Conservation (phyloP, 257 asterid genomes). For the Petunia secreta region DNA sequence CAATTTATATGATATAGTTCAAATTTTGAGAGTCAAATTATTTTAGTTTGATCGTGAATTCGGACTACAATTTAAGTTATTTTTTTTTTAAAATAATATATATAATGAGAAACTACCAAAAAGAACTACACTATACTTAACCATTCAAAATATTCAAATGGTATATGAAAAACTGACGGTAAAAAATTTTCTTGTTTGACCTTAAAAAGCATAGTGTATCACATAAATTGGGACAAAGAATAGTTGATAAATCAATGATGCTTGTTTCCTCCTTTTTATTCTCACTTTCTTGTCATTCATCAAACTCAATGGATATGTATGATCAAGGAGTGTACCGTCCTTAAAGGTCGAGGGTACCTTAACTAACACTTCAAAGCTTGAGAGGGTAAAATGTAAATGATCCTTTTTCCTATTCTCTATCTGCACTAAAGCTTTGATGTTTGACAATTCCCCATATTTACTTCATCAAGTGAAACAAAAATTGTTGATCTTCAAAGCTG, state of each 20-base stretch:
- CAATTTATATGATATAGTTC: too few species aligned
- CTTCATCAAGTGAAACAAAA: neutral
- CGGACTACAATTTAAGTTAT: too few species aligned
- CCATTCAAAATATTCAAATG: too few species aligned
- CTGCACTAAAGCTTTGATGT: neutral
- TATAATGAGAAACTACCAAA: too few species aligned
- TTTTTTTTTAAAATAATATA: too few species aligned
- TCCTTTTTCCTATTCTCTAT: neutral
- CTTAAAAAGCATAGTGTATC: too few species aligned
- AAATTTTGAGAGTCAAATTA: too few species aligned
- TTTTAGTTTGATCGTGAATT: too few species aligned
- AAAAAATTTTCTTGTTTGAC: too few species aligned
- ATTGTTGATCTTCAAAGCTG: neutral
- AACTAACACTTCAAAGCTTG: neutral
- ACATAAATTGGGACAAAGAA: too few species aligned
- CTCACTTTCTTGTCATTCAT: neutral
- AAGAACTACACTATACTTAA: too few species aligned
- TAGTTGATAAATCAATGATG: neutral
- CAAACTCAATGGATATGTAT: neutral
- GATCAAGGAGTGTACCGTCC: neutral
- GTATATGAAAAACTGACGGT: too few species aligned
- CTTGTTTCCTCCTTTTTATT: neutral
- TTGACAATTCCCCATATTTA: constrained; percentile 17
- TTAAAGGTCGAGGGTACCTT: neutral
- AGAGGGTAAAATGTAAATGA: neutral